Conservation (phyloP, 208 protist genomes). For the Acanthamoeba triangularis region DNA sequence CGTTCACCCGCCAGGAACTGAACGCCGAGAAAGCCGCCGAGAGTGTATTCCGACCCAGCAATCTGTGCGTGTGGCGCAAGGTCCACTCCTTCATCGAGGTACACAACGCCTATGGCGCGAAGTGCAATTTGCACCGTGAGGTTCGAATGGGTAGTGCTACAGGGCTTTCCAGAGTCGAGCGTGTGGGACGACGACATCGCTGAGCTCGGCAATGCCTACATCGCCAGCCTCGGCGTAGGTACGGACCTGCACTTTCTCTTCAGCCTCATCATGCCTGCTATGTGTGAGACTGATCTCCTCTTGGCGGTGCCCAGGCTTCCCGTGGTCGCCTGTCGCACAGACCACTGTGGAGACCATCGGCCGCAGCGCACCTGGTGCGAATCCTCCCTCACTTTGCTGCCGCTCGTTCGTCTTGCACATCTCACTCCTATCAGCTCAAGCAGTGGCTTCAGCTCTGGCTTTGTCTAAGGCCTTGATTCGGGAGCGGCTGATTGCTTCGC, state of each 20-base stretch:
- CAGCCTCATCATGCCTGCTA: background rate
- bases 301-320: too few relatives aligned
- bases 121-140: background rate
- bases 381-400: too few relatives aligned
- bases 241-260: background rate
- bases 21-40: background rate
- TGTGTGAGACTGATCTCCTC: too few relatives aligned
- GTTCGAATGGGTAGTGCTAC: background rate
- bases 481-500: background rate
- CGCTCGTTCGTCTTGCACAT: background rate
- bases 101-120: background rate
- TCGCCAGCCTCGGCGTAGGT: background rate
- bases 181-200: background rate
- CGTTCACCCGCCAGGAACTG: background rate
- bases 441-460: background rate
- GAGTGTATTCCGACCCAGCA: background rate
- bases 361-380: too few relatives aligned
- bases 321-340: too few relatives aligned
- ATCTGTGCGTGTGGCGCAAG: conserved; percentile 33
- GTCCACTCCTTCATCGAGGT: background rate
- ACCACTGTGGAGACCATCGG: too few relatives aligned
- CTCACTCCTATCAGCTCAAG: background rate
- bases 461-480: background rate
- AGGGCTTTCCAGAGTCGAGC: background rate
- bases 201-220: background rate